Evolutionary conservation across 805 yeast species (phyloP).

Genomic region (Priceomyces carsonii): DNA sequence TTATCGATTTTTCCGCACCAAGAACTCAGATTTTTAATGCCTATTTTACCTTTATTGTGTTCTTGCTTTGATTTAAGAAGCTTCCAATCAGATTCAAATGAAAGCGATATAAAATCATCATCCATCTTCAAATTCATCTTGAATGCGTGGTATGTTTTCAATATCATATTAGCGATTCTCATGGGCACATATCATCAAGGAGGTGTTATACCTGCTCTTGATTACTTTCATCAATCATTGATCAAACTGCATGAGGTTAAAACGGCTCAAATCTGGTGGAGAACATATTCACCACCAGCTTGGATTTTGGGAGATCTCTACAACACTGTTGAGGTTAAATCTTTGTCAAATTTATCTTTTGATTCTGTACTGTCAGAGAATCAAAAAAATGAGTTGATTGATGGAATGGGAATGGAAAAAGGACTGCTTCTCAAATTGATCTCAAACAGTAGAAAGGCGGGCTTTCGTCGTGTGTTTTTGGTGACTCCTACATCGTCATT

Average conservation of each 20-base stretch:
- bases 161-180: constrained; percentile 53
- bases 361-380: too few species aligned
- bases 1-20: constrained; percentile 87
- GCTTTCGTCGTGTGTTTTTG: constrained; percentile 15
- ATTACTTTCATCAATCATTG: constrained; percentile 28
- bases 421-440: too few species aligned
- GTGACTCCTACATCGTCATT: constrained; percentile 44
- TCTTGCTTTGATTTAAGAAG: constrained; percentile 51
- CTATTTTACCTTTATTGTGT: constrained; percentile 70
- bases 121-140: constrained; percentile 22
- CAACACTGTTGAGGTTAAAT: neutral
- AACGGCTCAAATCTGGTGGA: constrained; percentile 78
- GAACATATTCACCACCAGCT: constrained; percentile 90
- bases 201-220: constrained; percentile 75
- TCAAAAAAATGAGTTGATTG: constrained; percentile 25
- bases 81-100: constrained; percentile 1
- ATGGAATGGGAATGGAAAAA: constrained; percentile 49
- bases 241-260: neutral
- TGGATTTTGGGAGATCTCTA: constrained; percentile 60
- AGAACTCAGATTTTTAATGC: constrained; percentile 84
- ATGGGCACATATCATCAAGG: constrained; percentile 90
- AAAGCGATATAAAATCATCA: constrained; percentile 3
- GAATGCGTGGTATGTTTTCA: constrained; percentile 63
- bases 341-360: constrained; percentile 20
- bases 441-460: too few species aligned